A percentile compares a stretch with the other conserved stretches of the same genome.
These are phyloP conservation scores for Penicillium sp. DNA, from an alignment of 2,329 filamentous ascomycete species.

Conservation along the genomic window DNA sequence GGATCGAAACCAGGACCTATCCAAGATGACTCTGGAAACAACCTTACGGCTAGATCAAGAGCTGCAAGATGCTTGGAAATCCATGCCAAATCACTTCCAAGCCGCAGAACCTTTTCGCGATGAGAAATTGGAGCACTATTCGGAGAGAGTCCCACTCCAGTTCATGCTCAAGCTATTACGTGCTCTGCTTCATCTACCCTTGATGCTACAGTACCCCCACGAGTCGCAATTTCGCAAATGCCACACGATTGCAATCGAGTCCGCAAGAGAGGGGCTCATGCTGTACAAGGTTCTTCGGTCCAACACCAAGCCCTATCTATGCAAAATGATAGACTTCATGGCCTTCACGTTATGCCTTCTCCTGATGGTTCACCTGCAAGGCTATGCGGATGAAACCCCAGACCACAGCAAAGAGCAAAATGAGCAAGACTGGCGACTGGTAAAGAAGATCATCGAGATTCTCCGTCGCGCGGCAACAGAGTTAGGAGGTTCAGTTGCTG, in stretches of 20 bases:
- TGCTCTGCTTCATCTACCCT: constrained; percentile 48
- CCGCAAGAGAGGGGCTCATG: constrained; percentile 43
- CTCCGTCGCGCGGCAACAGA: constrained; percentile 35
- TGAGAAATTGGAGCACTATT: constrained; percentile 28
- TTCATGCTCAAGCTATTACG: constrained; percentile 43
- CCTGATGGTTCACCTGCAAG: constrained; percentile 45
- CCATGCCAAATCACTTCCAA: constrained; percentile 35
- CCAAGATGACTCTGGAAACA: constrained; percentile 36
- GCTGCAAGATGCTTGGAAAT: constrained; percentile 32
- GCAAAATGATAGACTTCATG: constrained; percentile 51
- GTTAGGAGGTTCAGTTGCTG: constrained; percentile 45
- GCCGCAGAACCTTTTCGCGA: constrained; percentile 21
- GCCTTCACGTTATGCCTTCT: constrained; percentile 49
- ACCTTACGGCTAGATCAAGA: constrained; percentile 46
- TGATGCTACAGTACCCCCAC: constrained; percentile 43
- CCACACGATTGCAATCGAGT: constrained; percentile 41
- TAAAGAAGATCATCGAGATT: constrained; percentile 34
- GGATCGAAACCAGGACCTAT: constrained; percentile 43
- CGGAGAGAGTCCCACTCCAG: constrained; percentile 37
- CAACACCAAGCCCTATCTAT: constrained; percentile 37
- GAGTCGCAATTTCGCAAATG: constrained; percentile 43
- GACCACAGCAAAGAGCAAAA: constrained; percentile 32
- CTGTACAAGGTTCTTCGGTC: constrained; percentile 40
- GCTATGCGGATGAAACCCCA: constrained; percentile 29
- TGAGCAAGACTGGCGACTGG: constrained; percentile 38